Evolutionary conservation across 306 rosid genomes (phyloP).

Genomic region (Crotalaria pallida): DNA sequence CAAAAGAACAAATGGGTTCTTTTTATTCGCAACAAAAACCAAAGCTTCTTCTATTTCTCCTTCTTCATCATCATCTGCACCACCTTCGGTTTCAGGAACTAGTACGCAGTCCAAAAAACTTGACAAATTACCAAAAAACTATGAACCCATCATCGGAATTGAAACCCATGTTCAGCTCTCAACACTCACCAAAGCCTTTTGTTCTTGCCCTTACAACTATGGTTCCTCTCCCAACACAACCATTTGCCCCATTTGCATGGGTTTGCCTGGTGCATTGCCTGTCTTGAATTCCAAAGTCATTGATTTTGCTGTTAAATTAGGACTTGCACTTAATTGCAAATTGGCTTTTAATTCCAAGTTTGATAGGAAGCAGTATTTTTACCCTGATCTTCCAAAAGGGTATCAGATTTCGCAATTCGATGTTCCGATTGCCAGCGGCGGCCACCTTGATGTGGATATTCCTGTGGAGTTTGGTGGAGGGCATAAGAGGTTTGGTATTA

Average conservation of each 20-base stretch:
- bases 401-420: conserved; percentile 98
- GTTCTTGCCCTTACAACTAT: conserved; percentile 73
- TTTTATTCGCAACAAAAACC: conserved; percentile 49
- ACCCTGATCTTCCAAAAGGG: conserved; percentile 95
- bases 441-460: conserved; percentile 75
- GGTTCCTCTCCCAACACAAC: conserved; percentile 71
- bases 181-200: conserved; percentile 85
- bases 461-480: conserved; percentile 91
- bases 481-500: conserved; percentile 81
- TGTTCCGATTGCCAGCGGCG: conserved; percentile 72
- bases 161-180: conserved; percentile 96
- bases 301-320: conserved; percentile 70
- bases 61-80: conserved; percentile 36
- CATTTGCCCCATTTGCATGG: conserved; percentile 90
- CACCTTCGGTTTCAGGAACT: conserved; percentile 35
- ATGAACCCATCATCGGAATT: conserved; percentile 76
- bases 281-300: conserved; percentile 76
- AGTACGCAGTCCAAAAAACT: conserved; percentile 46
- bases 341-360: conserved; percentile 76
- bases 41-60: no score
- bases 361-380: conserved; percentile 94
- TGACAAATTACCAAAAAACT: conserved; percentile 54
- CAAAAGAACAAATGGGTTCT: conserved; percentile 32
- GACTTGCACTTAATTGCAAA: conserved; percentile 84
- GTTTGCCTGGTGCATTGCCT: conserved; percentile 89